A percentile compares a stretch with the other conserved stretches of the same genome.
Conservation (phyloP, 306 rosid genomes). For the Astragalus glycyphyllos region DNA sequence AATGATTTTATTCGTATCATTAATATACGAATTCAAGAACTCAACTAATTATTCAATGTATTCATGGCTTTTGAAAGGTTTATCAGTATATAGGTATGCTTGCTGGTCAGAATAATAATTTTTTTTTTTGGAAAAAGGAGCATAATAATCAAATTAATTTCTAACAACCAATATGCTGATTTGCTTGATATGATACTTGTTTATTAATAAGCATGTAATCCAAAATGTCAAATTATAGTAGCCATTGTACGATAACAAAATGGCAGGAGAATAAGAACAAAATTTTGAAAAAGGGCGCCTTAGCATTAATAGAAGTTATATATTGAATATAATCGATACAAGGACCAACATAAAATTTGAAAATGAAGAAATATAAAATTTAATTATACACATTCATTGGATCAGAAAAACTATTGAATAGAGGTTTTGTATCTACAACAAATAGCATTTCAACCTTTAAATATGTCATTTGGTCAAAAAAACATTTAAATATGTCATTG, state of each 20-base stretch:
- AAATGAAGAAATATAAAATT: too few species aligned
- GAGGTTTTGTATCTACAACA: too few species aligned
- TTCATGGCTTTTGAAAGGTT: slow-evolving; percentile 31
- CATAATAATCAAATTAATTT: neutral
- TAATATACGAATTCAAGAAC: slow-evolving; percentile 12
- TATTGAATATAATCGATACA: too few species aligned
- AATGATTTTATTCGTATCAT: slow-evolving; percentile 24
- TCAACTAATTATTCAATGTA: slow-evolving; percentile 24
- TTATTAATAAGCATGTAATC: neutral
- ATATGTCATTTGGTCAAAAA: too few species aligned
- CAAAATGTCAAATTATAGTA: neutral
- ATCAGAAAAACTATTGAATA: too few species aligned
- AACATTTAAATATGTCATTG: too few species aligned
- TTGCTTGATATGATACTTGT: neutral
- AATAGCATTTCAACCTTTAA: too few species aligned
- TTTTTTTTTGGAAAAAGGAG: too few species aligned
- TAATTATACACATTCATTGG: too few species aligned
- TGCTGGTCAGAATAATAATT: neutral
- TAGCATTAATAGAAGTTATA: neutral
- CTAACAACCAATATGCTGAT: neutral
- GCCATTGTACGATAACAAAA: neutral
- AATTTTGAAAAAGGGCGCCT: neutral
- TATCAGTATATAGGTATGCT: slow-evolving; percentile 3
- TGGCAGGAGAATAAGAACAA: neutral
- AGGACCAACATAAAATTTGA: too few species aligned